Base-by-base conservation (phyloP, 352 stramenopile genomes). In the Pythium guiyangense region DNA sequence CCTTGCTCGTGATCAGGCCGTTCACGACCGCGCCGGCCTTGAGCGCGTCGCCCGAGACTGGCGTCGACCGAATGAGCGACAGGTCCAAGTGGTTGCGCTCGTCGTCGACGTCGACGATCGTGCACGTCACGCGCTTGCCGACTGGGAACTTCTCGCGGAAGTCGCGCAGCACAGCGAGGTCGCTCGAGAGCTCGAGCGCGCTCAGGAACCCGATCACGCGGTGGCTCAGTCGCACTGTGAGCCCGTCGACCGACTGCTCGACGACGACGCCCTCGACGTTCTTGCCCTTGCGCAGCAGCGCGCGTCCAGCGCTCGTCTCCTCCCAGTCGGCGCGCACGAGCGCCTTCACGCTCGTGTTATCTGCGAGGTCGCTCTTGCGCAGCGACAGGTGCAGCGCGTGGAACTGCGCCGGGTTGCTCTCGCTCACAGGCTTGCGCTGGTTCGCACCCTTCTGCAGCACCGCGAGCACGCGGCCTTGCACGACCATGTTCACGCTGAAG, bases 381-480 rank as follows among this genome's bases (percentile, higher is more conserved):
- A 96, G 66, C 35, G 84, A 92, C 15, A 96, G 48, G 51, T 86
- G 76, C 18, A 96, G 49, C 12, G 73, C 69, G 55, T 80, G 76
- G 63, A 90, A 94, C 59, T 75, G 88, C 20, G 77, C 78, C 0
- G 79, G 74, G 65, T 96, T 96, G 2, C 63, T 64, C 45, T 86
- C 74, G 44, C 79, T 88, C 25, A 96, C 78, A 39, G 84, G 74
- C 64, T 94, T 92, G 45, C 84, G 78, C 67, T 96, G 86, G 74
- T 96, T 94, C 25, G 79, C 70, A 26, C 86, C 86, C 66, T 94
- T 94, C 25, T 78, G 66, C 0, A 84, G 55, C 12, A 89, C 69
- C 9, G 79, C 67, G 27, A 96, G 67, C 20, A 94, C 67, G 56
- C 84, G 81, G 26, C 79, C 86, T 22, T 63, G 71, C 6, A 96